Evolutionary conservation across 202 grass and related monocot species (phyloP), one percentile per base, ranked within the genome.

Genomic region (Hordeum pubiflorum): DNA sequence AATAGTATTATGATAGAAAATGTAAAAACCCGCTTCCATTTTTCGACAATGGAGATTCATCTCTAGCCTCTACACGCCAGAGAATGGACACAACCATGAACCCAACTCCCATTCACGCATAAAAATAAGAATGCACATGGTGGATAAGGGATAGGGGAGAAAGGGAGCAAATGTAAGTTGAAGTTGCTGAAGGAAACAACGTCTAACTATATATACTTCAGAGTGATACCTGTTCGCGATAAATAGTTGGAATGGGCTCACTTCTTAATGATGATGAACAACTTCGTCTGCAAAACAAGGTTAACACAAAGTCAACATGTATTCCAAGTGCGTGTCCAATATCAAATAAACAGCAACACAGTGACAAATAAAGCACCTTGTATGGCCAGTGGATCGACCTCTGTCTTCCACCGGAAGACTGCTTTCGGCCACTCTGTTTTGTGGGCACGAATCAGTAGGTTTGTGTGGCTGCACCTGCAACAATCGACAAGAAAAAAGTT

Each of bases 311-410:
- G 70, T 59, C 18, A 32, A 33, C 24, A 60, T 46, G 54, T n/a
- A 81, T 60, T 70, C 34, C 29, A 72, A 60, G 38, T 81, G 79
- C 23, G 43, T 60, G 54, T 33, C 27, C 15, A 73, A 54, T 54
- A 72, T 46, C 24, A 69, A 72, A 72, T 17, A 81, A 72, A 18
- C 29, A 72, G 54, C 54, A 37, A 44, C 14, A 24, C 20, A 27
- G 55, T 57, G 77, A 39, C 14, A 56, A 81, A 71, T 32, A 69
- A 80, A 40, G 65, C 54, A 81, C 52, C 79, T 59, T 44, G 65
- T 40, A 43, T 18, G 52, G 9, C 23, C 50, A 37, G 27, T 23
- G 18, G 43, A 12, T 24, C 3, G 65, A 14, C 52, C 9, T 14
- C 21, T 69, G 57, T 10, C 34, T 58, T 80, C 64, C 15, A 70